phyloP scores from a whole-genome alignment of 75 land plant species.

The Sequoiadendron giganteum region DNA sequence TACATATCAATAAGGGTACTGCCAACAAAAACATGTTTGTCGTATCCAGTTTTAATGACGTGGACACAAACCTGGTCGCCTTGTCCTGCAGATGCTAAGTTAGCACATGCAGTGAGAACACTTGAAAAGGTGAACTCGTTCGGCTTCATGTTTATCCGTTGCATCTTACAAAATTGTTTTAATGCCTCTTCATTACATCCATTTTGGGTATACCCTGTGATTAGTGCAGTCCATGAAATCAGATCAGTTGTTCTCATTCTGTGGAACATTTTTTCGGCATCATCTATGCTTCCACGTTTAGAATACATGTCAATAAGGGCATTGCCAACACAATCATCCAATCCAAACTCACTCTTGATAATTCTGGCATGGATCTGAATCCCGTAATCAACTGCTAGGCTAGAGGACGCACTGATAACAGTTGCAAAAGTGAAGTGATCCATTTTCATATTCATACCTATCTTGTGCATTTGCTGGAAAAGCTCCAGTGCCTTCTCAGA shows the following conservation, averaged over 20 bases:
- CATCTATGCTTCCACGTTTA: constrained; percentile 19
- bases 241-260: background rate
- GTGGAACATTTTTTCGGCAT: constrained; percentile 21
- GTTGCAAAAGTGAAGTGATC: constrained; percentile 42
- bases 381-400: constrained; percentile 15
- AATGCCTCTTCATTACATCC: background rate
- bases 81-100: constrained; percentile 2
- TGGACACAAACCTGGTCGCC: constrained; percentile 19
- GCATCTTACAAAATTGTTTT: no score
- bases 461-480: constrained; percentile 30
- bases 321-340: constrained; percentile 20
- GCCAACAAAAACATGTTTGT: constrained; percentile 8
- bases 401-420: constrained; percentile 26
- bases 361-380: constrained; percentile 21
- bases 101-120: constrained; percentile 19
- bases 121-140: constrained; percentile 30
- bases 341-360: constrained; percentile 20
- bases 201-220: constrained; percentile 24
- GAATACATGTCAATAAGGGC: constrained; percentile 24
- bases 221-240: constrained; percentile 27
- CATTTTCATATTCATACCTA: constrained; percentile 13
- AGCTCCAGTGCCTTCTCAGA: constrained; percentile 28
- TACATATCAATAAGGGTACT: constrained; percentile 38
- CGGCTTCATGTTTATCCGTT: background rate
- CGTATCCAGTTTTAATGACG: constrained; percentile 13